Base-by-base conservation (phyloP, 1,284 basidiomycete species). In the Phellopilus nigrolimitatus region DNA sequence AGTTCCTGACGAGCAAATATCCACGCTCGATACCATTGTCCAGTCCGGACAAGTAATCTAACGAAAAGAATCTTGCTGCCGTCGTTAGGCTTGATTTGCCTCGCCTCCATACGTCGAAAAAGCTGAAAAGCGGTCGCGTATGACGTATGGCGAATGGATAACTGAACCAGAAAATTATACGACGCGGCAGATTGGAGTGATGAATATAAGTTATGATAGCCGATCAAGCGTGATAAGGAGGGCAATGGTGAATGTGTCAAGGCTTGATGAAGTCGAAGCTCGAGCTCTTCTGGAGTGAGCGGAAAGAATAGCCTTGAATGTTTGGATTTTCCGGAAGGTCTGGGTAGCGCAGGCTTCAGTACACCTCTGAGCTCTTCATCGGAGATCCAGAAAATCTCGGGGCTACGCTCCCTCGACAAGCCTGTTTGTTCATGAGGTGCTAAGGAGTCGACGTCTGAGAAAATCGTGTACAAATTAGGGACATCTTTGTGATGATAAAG, bases 11-110 rank as follows among this genome's bases (percentile, higher is more conserved):
- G 38, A 7, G 50, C 38, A 27, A 25, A 40, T 9, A n/a, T 15
- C 66, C 66, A 71, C 0, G 68, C 68, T 19, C 60, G 53, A 8
- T 57, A 28, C 67, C 69, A 71, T 5, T 47, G 49, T 15, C 66
- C 68, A 19, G 57, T 54, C 28, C 68, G 60, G 41, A 72, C 60
- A 56, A 68, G 57, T 41, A 64, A 57, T n/a, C 71, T 64, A 49
- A 65, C 66, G 15, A 59, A 56, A 27, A 72, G 56, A 41, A 61
- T 56, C 54, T 64, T 59, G 15, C 68, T 71, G 33, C 65, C 59
- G 15, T 56, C 28, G 57, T 69, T 58, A 8, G 57, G 60, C n/a
- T 43, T 27, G 1, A 70, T 56, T 4, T 59, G 53, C n/a, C 56
- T 58, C 10, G 36, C 46, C 25, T 60, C 47, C 70, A 73, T 70